These are phyloP conservation scores for Pueraria montana DNA, from an alignment of 306 rosid species.

Conservation along the genomic window DNA sequence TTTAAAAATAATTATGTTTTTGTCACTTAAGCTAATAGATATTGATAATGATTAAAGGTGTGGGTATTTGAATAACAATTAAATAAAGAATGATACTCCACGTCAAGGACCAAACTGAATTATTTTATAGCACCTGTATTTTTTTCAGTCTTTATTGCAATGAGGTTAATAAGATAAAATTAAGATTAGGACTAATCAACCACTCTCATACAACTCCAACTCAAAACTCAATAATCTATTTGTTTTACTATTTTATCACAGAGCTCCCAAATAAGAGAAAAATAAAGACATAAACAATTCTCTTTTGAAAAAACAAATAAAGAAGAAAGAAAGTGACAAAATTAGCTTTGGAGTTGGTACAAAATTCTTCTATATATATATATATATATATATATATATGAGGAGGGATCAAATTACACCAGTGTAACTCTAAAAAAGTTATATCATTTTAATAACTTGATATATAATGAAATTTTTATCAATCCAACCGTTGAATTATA, in stretches of 20 bases:
- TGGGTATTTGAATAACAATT: not conserved
- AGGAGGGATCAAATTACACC: no score
- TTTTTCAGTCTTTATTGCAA: not conserved
- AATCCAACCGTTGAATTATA: no score
- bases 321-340: not conserved
- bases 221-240: not conserved
- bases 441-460: no score
- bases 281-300: not conserved
- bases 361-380: no score
- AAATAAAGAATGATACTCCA: not conserved
- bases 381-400: no score
- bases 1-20: not conserved
- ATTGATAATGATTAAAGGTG: not conserved
- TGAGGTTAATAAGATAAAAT: not conserved
- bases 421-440: no score
- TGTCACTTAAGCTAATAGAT: no score
- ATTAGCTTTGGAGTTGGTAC: not conserved
- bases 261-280: not conserved
- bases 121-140: not conserved
- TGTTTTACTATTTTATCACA: not conserved
- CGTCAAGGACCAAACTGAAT: not conserved
- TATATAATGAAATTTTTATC: no score
- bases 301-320: not conserved
- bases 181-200: conserved; percentile 9
- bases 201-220: not conserved